Evolutionary conservation across 139 green algal genomes (phyloP).

Genomic region (Ettlia oleoabundans): DNA sequence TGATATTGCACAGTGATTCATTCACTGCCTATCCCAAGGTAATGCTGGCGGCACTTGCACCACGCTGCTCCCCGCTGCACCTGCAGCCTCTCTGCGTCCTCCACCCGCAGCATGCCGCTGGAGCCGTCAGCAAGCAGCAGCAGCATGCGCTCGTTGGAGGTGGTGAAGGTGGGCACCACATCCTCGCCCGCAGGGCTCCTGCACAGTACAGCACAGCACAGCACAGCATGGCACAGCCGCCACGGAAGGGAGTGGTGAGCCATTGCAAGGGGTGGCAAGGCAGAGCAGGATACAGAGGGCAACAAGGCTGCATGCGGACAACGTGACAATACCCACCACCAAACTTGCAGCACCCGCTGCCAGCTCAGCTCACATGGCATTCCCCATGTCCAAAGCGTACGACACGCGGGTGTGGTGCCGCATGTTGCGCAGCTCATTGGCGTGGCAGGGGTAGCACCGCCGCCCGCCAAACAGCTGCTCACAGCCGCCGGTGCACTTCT

Average conservation of each 20-base stretch:
- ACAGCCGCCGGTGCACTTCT: constrained; percentile 70
- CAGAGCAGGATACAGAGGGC: background rate
- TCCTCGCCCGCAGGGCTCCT: constrained; percentile 75
- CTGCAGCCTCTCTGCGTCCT: constrained; percentile 58
- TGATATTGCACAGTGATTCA: no score
- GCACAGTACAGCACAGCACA: background rate
- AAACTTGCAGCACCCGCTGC: background rate
- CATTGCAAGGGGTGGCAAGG: no score
- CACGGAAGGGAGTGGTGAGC: no score
- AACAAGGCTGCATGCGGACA: no score
- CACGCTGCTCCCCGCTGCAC: background rate
- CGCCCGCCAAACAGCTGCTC: constrained; percentile 40
- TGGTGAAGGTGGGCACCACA: constrained; percentile 90
- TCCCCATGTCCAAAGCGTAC: constrained; percentile 85
- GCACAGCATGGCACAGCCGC: no score
- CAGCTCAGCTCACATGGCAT: constrained; percentile 63
- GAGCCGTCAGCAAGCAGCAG: constrained; percentile 70
- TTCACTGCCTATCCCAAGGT: no score
- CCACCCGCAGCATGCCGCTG: constrained; percentile 75
- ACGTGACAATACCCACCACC: background rate
- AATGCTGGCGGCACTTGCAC: no score
- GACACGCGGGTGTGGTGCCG: constrained; percentile 48
- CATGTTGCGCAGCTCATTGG: constrained; percentile 31
- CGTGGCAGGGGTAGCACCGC: constrained; percentile 75
- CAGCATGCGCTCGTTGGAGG: constrained; percentile 81